Base-by-base conservation (phyloP, 192 early-diverging fungal species). In the Glomus cerebriforme region DNA sequence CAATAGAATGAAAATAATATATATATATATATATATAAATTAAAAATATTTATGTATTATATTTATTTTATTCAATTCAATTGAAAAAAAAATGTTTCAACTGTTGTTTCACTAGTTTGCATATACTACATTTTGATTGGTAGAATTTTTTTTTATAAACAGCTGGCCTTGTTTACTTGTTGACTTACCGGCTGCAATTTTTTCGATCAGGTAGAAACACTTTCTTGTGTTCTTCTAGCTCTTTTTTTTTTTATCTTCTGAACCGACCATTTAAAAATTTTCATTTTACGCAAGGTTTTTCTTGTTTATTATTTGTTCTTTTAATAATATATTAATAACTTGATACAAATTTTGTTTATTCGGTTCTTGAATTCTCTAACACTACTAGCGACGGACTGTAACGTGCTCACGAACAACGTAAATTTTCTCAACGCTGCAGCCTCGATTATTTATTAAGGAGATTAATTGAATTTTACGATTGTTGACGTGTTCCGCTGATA, bases 131-230 rank as follows among this genome's bases (percentile, higher is more conserved):
- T 54, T 54, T 54, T 54, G 49, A 54, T 54, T 54, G 49, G 49
- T 54, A 54, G 49, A 22, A 54, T 22, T 54, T 54, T 64, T 64
- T 31, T 64, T 31, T 39, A 68, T 68, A 68, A 68, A 39, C 66
- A 68, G 66, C 35, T 3, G 37, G 8, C 22, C n/a, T 7, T 27
- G 19, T 7, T n/a, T 35, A 24, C 66, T 68, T 31, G 66, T 35
- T 68, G 49, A 39, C 9, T 32, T 68, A 68, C 66, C 66, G 66
- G 66, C 66, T 68, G 32, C 66, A 17, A 27, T 64, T 68, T 68
- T 68, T 68, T 68, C 66, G 35, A 68, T 68, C 66, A n/a, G 32
- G 66, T 35, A 68, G 35, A 68, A 68, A 17, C 66, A 68, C 66
- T 68, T 10, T 68, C 66, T 68, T 35, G 31, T 68, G 66, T 39